Evolutionary conservation across 176 grass and related monocot species (phyloP), one percentile per base, ranked within the genome.

Genomic region (Eleusine coracana): DNA sequence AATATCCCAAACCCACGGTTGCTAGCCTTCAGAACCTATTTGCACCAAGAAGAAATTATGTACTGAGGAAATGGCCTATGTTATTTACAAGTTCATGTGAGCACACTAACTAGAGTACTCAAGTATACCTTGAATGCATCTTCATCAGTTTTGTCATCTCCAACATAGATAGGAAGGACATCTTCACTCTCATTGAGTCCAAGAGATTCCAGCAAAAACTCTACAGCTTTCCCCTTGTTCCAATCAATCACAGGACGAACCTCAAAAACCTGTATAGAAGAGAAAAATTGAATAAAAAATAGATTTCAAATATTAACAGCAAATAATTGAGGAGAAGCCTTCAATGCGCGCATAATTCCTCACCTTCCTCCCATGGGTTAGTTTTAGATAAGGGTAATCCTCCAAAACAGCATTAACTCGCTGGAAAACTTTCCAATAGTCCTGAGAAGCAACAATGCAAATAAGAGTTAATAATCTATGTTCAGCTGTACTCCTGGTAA

Each of bases 171-270:
- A 39, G 97, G 89, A 72, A 99, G 91, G 34, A 92, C 87, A 81
- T 96, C 89, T 10, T 92, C 82, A 44, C 88, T 80, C 50, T 90
- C 76, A 4, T 77, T 86, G 49, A 96, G 77, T 46, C 78, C 85
- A 60, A 99, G 91, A 0, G 97, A 99, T 85, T 99, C 97, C 10
- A 99, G 85, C 31, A 99, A 89, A 92, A 96, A 99, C 20, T 96
- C 89, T 14, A 99, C 97, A 75, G 97, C 97, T 90, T 96, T 94
- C 10, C 97, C 97, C 82, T 99, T 99, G 83, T 99, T 94, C 97
- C 97, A 99, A 76, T 99, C 89, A 72, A 99, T 94, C 73, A 91
- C 84, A 72, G 97, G 97, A 76, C 93, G 93, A 56, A 99, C 83
- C 79, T 99, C 97, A 84, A 99, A 93, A 84, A 99, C 97, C 97